Evolutionary conservation across 2,329 filamentous ascomycete genomes (phyloP).

Genomic region (Phoma sp.): DNA sequence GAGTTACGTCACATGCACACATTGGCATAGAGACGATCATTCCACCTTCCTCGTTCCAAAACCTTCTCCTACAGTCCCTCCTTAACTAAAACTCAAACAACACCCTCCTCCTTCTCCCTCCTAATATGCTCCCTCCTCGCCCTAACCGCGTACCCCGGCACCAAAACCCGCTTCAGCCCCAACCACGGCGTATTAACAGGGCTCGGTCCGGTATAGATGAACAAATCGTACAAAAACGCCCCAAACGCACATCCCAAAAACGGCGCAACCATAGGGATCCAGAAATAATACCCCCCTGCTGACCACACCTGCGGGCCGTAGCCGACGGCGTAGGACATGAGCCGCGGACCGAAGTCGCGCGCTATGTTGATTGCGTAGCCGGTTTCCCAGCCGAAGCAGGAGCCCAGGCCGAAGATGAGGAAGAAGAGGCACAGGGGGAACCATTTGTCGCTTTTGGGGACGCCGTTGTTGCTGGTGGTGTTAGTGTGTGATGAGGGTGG

Average conservation of each 20-base stretch:
- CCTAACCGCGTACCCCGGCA: constrained; percentile 29
- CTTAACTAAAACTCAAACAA: constrained; percentile 23
- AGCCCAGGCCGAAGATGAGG: constrained; percentile 74
- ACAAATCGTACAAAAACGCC: constrained; percentile 41
- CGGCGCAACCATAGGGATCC: constrained; percentile 76
- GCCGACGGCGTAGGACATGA: constrained; percentile 71
- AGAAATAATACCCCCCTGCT: constrained; percentile 74
- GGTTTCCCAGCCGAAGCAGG: constrained; percentile 77
- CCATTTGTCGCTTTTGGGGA: constrained; percentile 38
- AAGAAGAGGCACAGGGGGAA: constrained; percentile 69
- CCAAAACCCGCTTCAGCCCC: constrained; percentile 62
- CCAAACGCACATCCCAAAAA: constrained; percentile 61
- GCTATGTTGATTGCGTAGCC: constrained; percentile 78
- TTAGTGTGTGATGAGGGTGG: neutral
- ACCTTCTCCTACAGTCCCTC: neutral
- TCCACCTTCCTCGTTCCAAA: neutral
- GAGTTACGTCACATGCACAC: neutral
- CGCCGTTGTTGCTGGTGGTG: constrained; percentile 1
- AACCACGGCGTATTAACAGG: constrained; percentile 72
- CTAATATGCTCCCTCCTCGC: constrained; percentile 28
- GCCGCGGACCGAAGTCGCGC: constrained; percentile 72
- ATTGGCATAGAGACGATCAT: neutral
- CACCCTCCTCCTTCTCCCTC: constrained; percentile 38
- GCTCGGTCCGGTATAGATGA: constrained; percentile 71
- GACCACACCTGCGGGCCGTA: constrained; percentile 72